Base-by-base conservation (phyloP, 2,329 filamentous ascomycete species). In the Cucurbitaria berberidis region DNA sequence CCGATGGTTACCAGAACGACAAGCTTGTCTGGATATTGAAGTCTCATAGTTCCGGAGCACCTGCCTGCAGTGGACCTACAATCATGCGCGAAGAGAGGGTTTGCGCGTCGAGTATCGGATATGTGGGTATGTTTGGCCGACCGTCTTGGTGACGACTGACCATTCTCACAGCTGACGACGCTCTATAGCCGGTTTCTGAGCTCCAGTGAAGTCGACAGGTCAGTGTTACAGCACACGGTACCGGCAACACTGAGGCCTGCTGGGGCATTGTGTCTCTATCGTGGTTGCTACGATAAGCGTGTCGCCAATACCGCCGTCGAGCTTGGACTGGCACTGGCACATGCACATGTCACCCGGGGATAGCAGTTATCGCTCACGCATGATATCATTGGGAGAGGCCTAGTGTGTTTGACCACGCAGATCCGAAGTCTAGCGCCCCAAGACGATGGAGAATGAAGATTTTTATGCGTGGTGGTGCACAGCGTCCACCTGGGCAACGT, bases 81-180 rank as follows among this genome's bases (percentile, higher is more conserved):
- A 34, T n/a, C 30, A 34, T n/a, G 30, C n/a, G 16, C 9, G 10
- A 7, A 15, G n/a, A 15, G 19, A 6, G 10, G 15, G 34, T 24
- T 39, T 45, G 34, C 48, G 41, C 19, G 41, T 35, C 38, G 13
- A 34, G 41, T 51, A 35, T 45, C 29, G 26, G 32, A 39, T 16
- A n/a, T 19, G 41, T 39, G 48, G 48, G 39, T 32, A 38, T 27
- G 21, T 32, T 34, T 44, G 13, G 39, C 21, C 19, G 22, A 16
- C 36, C 26, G 24, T n/a, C 15, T 24, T 3, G 39, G 26, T 32
- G 22, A 21, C 3, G 10, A 15, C 30, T 19, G 18, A 34, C 27
- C 6, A n/a, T 22, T 10, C 15, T 34, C n/a, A n/a, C 16, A 39
- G 26, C 26, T 50, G 40, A 41, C 48, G 48, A 8, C 21, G 36